Percentiles rank a stretch among this genome's conserved stretches.
phyloP scores from a whole-genome alignment of 441 rosid species.

The Pelargonium myrrhifolium region DNA sequence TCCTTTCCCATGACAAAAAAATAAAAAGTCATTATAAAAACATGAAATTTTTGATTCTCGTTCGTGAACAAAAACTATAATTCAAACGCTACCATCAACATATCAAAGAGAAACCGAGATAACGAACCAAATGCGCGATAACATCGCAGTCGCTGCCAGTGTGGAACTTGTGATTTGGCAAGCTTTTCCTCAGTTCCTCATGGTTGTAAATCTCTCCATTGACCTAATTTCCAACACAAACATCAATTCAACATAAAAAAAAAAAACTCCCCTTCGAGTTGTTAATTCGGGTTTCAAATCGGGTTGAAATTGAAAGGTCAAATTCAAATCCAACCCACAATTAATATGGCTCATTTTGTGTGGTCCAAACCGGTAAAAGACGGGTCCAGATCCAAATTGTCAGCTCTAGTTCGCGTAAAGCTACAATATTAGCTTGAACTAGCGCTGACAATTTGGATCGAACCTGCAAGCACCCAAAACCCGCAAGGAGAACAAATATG shows the following conservation, averaged over 20 bases:
- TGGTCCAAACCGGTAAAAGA: too few species aligned
- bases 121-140: constrained; percentile 89
- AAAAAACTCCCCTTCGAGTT: background rate
- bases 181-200: constrained; percentile 47
- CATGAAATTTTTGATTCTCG: too few species aligned
- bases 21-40: too few species aligned
- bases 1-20: background rate
- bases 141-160: constrained; percentile 99
- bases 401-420: too few species aligned
- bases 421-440: too few species aligned
- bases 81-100: background rate
- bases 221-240: constrained; percentile 37
- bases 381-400: background rate
- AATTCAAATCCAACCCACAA: background rate
- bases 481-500: too few species aligned
- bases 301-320: too few species aligned
- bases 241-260: background rate
- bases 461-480: too few species aligned
- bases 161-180: constrained; percentile 61
- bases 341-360: too few species aligned
- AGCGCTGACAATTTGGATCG: too few species aligned
- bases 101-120: background rate
- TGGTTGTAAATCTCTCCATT: constrained; percentile 98
- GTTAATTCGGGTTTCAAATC: too few species aligned
- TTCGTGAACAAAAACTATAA: too few species aligned